phyloP scores from a whole-genome alignment of 805 yeast genomes.

The Metschnikowia kunwiensis region DNA sequence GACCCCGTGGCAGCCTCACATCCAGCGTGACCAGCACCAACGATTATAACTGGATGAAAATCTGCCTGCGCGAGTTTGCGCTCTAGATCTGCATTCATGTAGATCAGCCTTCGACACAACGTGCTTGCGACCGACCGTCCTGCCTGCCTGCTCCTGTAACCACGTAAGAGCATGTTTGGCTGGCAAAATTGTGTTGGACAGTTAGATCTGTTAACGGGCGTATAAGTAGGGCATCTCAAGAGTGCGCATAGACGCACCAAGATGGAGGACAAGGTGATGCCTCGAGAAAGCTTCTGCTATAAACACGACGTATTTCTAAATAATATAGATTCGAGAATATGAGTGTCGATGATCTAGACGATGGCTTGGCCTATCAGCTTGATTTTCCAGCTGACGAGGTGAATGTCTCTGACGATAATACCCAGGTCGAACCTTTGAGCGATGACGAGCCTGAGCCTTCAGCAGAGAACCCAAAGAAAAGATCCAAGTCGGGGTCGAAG shows the following conservation, averaged over 20 bases:
- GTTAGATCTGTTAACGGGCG: too few species aligned
- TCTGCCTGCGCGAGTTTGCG: constrained; percentile 27
- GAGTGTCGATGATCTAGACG: constrained; percentile 69
- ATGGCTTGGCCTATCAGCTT: constrained; percentile 64
- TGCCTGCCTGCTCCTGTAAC: too few species aligned
- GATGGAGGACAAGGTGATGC: too few species aligned
- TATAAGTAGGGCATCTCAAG: constrained; percentile 6
- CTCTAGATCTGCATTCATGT: constrained; percentile 36
- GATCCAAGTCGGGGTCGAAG: constrained; percentile 34
- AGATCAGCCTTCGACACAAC: constrained; percentile 16
- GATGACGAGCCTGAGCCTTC: constrained; percentile 10
- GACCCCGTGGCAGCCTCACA: constrained; percentile 95
- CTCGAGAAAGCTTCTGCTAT: too few species aligned
- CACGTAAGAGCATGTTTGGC: too few species aligned
- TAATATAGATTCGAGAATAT: constrained; percentile 1
- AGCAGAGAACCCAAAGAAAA: constrained; percentile 21
- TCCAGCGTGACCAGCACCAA: constrained; percentile 99
- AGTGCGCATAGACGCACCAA: constrained; percentile 7
- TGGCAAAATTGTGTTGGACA: too few species aligned
- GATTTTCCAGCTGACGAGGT: constrained; percentile 27
- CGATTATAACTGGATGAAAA: constrained; percentile 68
- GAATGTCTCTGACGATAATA: constrained; percentile 5
- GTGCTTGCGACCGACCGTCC: background rate
- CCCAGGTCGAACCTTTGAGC: constrained; percentile 5
- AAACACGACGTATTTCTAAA: too few species aligned